phyloP scores from a whole-genome alignment of 345 rosid species.

The Durio zibethinus region DNA sequence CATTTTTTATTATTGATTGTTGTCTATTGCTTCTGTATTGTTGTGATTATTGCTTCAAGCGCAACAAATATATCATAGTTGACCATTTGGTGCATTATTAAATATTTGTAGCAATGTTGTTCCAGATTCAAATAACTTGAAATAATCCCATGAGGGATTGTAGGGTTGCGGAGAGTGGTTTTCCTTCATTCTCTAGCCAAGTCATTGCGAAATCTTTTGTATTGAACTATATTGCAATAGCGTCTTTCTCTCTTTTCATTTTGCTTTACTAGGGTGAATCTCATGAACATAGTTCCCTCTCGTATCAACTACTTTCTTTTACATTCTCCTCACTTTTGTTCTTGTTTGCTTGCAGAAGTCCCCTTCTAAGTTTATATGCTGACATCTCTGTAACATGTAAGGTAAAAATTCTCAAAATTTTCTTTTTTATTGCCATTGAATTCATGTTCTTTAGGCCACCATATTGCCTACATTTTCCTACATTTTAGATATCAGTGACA shows the following conservation, averaged over 20 bases:
- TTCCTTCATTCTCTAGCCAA: neutral
- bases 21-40: too few relatives aligned
- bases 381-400: constrained; percentile 95
- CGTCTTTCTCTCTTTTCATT: neutral
- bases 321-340: neutral
- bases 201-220: neutral
- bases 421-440: constrained; percentile 5
- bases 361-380: constrained; percentile 89
- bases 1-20: too few relatives aligned
- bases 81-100: neutral
- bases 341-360: constrained; percentile 61
- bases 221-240: neutral
- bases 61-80: too few relatives aligned
- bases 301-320: neutral
- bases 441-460: neutral
- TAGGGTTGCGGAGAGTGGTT: neutral
- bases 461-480: neutral
- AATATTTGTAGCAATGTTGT: neutral
- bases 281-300: neutral
- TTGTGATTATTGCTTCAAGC: too few relatives aligned
- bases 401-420: constrained; percentile 37
- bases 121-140: neutral
- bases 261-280: neutral
- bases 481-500: neutral
- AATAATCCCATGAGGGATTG: neutral